These are phyloP conservation scores for Spergularia bocconei DNA, from an alignment of 148 eudicot genomes.

Conservation along the genomic window DNA sequence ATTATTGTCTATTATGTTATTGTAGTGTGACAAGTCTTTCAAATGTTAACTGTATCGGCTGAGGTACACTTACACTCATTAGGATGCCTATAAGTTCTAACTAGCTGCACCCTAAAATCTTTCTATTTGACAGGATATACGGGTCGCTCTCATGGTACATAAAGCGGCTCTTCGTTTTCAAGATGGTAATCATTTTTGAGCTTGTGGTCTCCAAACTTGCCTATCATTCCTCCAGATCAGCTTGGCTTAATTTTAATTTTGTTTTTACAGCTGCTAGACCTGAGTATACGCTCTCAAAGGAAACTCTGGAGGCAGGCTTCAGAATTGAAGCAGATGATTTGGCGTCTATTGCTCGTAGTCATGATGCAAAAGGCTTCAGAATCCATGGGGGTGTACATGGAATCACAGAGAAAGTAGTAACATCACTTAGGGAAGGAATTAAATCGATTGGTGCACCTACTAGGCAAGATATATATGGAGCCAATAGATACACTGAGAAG, in stretches of 20 bases:
- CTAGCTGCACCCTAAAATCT: background rate
- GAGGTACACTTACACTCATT: background rate
- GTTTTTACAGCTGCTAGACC: slow-evolving; percentile 44
- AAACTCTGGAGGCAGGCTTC: slow-evolving; percentile 61
- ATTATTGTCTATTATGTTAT: background rate
- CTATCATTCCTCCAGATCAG: background rate
- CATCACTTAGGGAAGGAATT: slow-evolving; percentile 57
- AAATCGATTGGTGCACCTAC: slow-evolving; percentile 41
- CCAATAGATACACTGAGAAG: slow-evolving; percentile 69
- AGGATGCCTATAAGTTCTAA: background rate
- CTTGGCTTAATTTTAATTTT: slow-evolving; percentile 6
- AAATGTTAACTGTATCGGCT: background rate
- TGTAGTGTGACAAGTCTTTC: background rate
- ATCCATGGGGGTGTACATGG: slow-evolving; percentile 52
- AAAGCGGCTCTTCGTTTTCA: slow-evolving; percentile 67
- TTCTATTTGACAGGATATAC: slow-evolving; percentile 58
- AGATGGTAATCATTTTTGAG: slow-evolving; percentile 47
- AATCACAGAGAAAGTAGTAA: slow-evolving; percentile 53
- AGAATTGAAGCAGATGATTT: slow-evolving; percentile 68
- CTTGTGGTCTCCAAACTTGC: background rate
- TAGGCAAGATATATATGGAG: slow-evolving; percentile 64
- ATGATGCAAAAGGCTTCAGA: slow-evolving; percentile 49
- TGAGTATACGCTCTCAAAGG: slow-evolving; percentile 48
- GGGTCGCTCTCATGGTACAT: slow-evolving; percentile 53
- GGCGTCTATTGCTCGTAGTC: slow-evolving; percentile 61